Base-by-base conservation (phyloP, 805 yeast species). In the Maudiozyma saulgeensis region DNA sequence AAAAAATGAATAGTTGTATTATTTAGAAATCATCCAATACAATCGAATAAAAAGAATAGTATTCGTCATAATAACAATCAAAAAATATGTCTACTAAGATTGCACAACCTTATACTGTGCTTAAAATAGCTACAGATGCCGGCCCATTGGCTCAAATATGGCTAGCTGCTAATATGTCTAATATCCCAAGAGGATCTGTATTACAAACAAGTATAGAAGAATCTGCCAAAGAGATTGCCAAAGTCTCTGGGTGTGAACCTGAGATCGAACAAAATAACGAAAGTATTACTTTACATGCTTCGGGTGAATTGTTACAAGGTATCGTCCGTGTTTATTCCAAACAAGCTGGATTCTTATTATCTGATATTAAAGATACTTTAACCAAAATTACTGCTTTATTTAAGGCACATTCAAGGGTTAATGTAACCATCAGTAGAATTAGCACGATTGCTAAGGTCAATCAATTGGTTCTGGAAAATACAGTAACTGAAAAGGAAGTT, bases 121-220 rank as follows among this genome's bases (percentile, higher is more conserved):
- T 45, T 3, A 45, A 45, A n/a, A 45, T 45, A 39, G 43, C 44
- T 12, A 45, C 48, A n/a, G 44, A 79, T 52, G 82, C 82, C 61
- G 95, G 96, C 2, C 96, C 96, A 1, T 71, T 89, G 53, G 95
- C 95, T 2, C 86, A 83, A 55, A 90, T 88, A 9, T 89, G 96
- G 96, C 73, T 89, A 43, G 96, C 96, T 12, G 91, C 96, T 19
- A 89, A 87, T 62, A 76, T 89, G 67, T 54, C 63, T 3, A 62
- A 55, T 37, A 43, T 62, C 19, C 55, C 66, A 21, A 60, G 57
- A 48, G 55, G 54, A 44, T 95, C 89, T 57, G 79, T 80, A 41
- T 70, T 87, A 46, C 81, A 78, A 57, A 83, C 96, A 12, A 78
- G 85, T 57, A 81, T 90, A 50, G 63, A 76, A 13, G 76, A 80